Evolutionary conservation across 2,329 filamentous ascomycete genomes (phyloP), one percentile per base, ranked within the genome.

Genomic region (Paracoccidioides brasiliensis): DNA sequence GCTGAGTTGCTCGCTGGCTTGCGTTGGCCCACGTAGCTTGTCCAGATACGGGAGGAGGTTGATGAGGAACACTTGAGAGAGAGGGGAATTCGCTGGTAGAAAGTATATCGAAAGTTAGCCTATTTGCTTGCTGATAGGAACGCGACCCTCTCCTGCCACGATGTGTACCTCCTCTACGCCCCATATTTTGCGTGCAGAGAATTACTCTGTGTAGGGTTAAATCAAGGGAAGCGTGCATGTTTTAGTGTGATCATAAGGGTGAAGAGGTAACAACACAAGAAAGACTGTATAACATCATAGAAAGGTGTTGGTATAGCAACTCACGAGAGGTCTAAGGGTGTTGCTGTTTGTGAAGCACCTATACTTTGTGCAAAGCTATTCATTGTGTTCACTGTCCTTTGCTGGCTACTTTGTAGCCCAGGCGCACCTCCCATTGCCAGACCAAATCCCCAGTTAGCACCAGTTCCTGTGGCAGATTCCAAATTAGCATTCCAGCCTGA

Each of bases 1-100:
- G 77, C 58, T 78, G 77, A 52, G 75, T 69, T 49, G 72, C 71
- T 62, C 78, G 77, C 62, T 80, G 75, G 56, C 75, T 78, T 28
- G 77, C 76, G 63, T 80, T 81, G 59, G 78, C 79, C 78, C 78
- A 78, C 64, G 80, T 74, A 61, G 78, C 69, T 69, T 79, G 74
- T 49, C 75, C 70, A 51, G 75, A 76, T 56, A 75, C 78, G 60
- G 78, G 70, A 43, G 71, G 65, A 55, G 78, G 75, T 60, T 78
- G 72, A 64, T 81, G 78, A 37, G 79, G 74, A 37, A 44, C 74
- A 56, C 78, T 78, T 46, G 80, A 81, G 62, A 84, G 69, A 9
- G 79, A 80, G 49, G 81, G 81, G 56, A 84, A 84, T 64, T 84
- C 81, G 64, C 81, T 84, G 59, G 52, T n/a, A 49, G 58, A 62